A percentile compares a stretch with the other conserved stretches of the same genome.
Evolutionary conservation across 371 early-diverging fungal genomes (phyloP).

Genomic region (Zychaea mexicana): DNA sequence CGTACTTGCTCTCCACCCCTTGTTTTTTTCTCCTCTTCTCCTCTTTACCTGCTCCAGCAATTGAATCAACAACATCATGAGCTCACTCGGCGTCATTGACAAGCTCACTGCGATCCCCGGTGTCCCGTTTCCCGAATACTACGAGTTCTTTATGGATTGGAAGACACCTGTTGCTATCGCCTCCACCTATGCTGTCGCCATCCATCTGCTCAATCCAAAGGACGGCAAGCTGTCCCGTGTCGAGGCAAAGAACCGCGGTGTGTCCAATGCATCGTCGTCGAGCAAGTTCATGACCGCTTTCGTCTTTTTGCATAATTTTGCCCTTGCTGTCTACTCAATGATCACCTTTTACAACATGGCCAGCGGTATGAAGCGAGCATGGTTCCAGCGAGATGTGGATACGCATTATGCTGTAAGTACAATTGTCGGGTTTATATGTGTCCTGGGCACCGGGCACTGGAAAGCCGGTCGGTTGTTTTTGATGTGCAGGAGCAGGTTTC

Average conservation of each 20-base stretch:
- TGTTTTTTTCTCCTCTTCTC: not conserved
- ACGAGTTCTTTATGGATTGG: conserved; percentile 77
- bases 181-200: conserved; percentile 38
- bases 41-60: not conserved
- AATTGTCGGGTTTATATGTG: too few species aligned
- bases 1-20: not conserved
- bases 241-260: conserved; percentile 51
- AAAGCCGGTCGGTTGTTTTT: too few species aligned
- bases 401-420: conserved; percentile 55
- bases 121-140: conserved; percentile 65
- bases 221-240: conserved; percentile 51
- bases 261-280: conserved; percentile 31
- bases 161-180: conserved; percentile 68
- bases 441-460: too few species aligned
- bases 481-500: too few species aligned
- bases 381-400: conserved; percentile 33
- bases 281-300: conserved; percentile 64
- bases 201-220: conserved; percentile 63
- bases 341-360: conserved; percentile 71
- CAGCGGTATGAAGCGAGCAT: conserved; percentile 52
- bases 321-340: conserved; percentile 70
- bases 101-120: conserved; percentile 42
- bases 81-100: conserved; percentile 24
- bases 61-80: not conserved
- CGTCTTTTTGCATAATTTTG: conserved; percentile 71